A percentile compares a stretch with the other conserved stretches of the same genome.
Conservation (phyloP, 768 basidiomycete genomes). For the Nidularia sp. region DNA sequence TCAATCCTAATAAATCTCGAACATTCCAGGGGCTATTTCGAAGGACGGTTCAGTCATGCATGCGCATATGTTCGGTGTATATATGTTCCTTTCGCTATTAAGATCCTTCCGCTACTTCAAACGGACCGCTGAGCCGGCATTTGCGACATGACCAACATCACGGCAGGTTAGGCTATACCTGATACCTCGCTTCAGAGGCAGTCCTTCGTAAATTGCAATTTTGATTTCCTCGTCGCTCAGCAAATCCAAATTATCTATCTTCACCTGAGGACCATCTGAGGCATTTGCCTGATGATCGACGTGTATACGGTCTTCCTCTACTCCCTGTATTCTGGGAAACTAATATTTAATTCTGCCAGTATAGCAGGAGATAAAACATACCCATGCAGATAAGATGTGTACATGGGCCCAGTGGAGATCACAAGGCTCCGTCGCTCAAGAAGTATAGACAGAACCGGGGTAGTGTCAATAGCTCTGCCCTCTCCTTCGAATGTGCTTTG, state of each 20-base stretch:
- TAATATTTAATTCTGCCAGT: not conserved
- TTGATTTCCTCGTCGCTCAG: slow-evolving; percentile 37
- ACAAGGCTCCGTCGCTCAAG: slow-evolving; percentile 85
- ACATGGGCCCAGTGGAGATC: slow-evolving; percentile 68
- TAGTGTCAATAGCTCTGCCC: slow-evolving; percentile 57
- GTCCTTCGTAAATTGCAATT: slow-evolving; percentile 41
- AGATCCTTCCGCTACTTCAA: too few relatives aligned
- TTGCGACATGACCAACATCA: slow-evolving; percentile 64
- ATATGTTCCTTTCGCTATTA: too few relatives aligned
- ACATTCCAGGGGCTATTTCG: too few relatives aligned
- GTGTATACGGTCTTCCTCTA: slow-evolving; percentile 37
- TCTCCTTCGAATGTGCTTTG: slow-evolving; percentile 18
- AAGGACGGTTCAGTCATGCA: too few relatives aligned
- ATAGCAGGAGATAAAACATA: slow-evolving; percentile 14
- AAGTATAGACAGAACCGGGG: slow-evolving; percentile 66
- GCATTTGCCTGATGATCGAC: slow-evolving; percentile 13
- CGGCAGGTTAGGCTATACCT: slow-evolving; percentile 86
- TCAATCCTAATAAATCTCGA: too few relatives aligned
- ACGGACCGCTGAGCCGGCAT: not conserved
- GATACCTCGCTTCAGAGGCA: slow-evolving; percentile 47
- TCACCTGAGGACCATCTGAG: slow-evolving; percentile 12
- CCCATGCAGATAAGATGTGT: slow-evolving; percentile 76
- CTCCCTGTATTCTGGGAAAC: slow-evolving; percentile 50
- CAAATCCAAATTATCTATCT: slow-evolving; percentile 56
- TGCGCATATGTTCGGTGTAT: too few relatives aligned